A percentile compares a stretch with the other conserved stretches of the same genome.
phyloP scores from a whole-genome alignment of 352 stramenopile genomes.

The Pythium monospermum region DNA sequence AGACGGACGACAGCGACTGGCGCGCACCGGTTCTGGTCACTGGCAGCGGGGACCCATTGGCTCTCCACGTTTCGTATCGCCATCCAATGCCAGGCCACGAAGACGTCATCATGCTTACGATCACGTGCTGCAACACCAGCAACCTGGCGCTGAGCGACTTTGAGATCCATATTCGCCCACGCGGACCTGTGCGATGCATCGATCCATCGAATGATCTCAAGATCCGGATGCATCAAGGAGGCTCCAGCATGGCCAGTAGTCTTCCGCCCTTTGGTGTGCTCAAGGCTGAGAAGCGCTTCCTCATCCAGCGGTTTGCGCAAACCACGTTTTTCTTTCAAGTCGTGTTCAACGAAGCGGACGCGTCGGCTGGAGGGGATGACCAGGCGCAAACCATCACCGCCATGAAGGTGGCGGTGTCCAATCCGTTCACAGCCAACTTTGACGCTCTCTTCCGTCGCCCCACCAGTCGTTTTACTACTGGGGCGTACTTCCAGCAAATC shows the following conservation, averaged over 20 bases:
- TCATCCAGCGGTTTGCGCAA: slow-evolving; percentile 53
- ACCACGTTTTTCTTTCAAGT: slow-evolving; percentile 54
- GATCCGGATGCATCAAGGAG: slow-evolving; percentile 40
- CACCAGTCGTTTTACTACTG: background rate
- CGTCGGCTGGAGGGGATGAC: slow-evolving; percentile 11
- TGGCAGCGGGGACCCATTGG: slow-evolving; percentile 55
- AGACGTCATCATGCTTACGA: slow-evolving; percentile 38
- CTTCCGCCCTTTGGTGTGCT: slow-evolving; percentile 54
- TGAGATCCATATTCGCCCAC: slow-evolving; percentile 49
- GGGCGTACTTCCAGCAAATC: slow-evolving; percentile 10
- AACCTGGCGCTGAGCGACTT: slow-evolving; percentile 57
- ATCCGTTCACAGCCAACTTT: slow-evolving; percentile 17
- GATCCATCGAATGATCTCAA: slow-evolving; percentile 56
- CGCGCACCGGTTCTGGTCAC: slow-evolving; percentile 28
- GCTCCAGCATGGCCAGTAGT: slow-evolving; percentile 26
- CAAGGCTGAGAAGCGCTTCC: slow-evolving; percentile 64
- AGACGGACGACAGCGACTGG: background rate
- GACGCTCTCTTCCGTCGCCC: slow-evolving; percentile 16
- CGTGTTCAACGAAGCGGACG: slow-evolving; percentile 38
- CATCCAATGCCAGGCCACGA: slow-evolving; percentile 39
- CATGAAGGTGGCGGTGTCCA: slow-evolving; percentile 18
- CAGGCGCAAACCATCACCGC: background rate
- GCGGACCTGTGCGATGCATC: slow-evolving; percentile 41
- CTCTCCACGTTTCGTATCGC: slow-evolving; percentile 48
- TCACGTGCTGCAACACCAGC: slow-evolving; percentile 67